phyloP scores from a whole-genome alignment of 768 basidiomycete genomes.

The Tylopilus rubrobrunneus region DNA sequence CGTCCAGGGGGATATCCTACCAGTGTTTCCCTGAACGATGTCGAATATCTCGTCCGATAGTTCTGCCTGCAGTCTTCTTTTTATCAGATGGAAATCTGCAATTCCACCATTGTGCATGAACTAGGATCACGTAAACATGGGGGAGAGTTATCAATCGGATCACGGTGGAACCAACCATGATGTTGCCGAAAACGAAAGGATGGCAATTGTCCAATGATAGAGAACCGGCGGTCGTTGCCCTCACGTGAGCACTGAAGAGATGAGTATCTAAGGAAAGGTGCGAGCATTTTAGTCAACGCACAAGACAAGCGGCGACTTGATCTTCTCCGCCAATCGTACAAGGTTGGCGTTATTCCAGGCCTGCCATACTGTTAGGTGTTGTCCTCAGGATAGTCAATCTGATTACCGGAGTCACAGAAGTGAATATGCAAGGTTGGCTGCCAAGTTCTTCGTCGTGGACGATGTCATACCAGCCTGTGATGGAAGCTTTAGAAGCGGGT shows the following conservation, averaged over 20 bases:
- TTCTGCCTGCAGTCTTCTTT: slow-evolving; percentile 70
- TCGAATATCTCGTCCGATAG: slow-evolving; percentile 84
- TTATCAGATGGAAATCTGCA: slow-evolving; percentile 75
- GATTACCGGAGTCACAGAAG: slow-evolving; percentile 85
- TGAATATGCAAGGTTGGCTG: slow-evolving; percentile 91
- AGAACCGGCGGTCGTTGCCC: slow-evolving; percentile 89
- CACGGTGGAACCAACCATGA: slow-evolving; percentile 62
- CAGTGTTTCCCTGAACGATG: slow-evolving; percentile 89
- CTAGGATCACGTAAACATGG: slow-evolving; percentile 35
- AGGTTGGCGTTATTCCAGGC: slow-evolving; percentile 98
- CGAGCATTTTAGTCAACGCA: slow-evolving; percentile 34
- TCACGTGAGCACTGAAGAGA: slow-evolving; percentile 71
- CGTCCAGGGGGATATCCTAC: slow-evolving; percentile 34
- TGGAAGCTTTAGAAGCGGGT: background rate
- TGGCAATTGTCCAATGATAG: slow-evolving; percentile 94
- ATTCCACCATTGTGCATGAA: slow-evolving; percentile 99
- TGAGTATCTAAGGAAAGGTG: background rate
- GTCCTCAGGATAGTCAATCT: background rate
- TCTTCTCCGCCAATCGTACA: slow-evolving; percentile 92
- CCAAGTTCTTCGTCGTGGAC: slow-evolving; percentile 80
- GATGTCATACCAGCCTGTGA: slow-evolving; percentile 89
- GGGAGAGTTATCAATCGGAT: background rate
- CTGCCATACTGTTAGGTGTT: slow-evolving; percentile 37
- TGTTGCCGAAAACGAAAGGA: slow-evolving; percentile 86
- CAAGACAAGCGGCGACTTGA: slow-evolving; percentile 95